Evolutionary conservation across 331 rosid genomes (phyloP).

Genomic region (Dryas integrifolia): DNA sequence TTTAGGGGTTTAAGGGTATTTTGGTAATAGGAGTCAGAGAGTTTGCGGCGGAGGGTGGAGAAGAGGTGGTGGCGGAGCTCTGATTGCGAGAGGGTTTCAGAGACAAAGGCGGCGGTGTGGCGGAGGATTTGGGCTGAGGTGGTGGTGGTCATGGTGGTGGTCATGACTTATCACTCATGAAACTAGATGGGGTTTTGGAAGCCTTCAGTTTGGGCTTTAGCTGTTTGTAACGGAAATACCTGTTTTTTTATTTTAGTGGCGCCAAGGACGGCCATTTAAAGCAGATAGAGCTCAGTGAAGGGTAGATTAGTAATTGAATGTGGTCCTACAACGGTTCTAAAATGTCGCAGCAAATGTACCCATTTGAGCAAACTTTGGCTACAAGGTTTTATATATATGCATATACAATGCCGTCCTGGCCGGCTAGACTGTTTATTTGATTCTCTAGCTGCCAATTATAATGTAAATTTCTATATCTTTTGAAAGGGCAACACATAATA

Average conservation of each 20-base stretch:
- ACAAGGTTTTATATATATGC: background rate
- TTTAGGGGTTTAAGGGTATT: conserved; percentile 40
- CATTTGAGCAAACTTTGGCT: background rate
- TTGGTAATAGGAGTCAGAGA: conserved; percentile 17
- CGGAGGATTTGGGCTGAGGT: conserved; percentile 49
- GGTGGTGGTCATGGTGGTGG: conserved; percentile 28
- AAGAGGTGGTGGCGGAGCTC: conserved; percentile 51
- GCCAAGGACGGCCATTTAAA: conserved; percentile 41
- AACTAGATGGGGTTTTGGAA: background rate
- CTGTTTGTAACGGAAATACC: conserved; percentile 31
- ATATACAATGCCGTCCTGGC: conserved; percentile 33
- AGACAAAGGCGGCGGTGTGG: conserved; percentile 49
- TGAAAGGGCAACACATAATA: background rate
- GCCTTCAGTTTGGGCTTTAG: background rate
- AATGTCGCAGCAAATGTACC: background rate
- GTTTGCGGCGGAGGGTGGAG: conserved; percentile 32
- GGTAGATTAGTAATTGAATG: background rate
- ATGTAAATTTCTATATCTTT: background rate
- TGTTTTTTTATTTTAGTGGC: conserved; percentile 25
- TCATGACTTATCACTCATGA: background rate
- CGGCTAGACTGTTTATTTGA: conserved; percentile 25
- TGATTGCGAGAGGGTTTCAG: conserved; percentile 37
- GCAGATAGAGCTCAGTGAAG: background rate
- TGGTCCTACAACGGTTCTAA: background rate
- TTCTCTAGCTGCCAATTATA: background rate